A percentile compares a stretch with the other conserved stretches of the same genome.
phyloP scores from a whole-genome alignment of 805 yeast genomes.

The Clavispora vitiphila region DNA sequence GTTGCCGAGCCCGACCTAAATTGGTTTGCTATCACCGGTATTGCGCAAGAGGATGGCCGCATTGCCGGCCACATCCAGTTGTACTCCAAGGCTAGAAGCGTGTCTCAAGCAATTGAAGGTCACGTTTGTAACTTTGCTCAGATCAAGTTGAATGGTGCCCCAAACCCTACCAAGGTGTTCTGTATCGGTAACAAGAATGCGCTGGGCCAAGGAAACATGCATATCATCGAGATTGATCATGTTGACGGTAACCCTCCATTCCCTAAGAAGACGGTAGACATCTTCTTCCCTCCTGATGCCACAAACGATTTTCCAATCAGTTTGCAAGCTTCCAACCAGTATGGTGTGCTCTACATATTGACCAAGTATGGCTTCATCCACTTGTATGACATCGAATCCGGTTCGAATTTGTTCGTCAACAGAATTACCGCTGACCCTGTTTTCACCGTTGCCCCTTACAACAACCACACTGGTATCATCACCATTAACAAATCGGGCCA shows the following conservation, averaged over 20 bases:
- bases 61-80: conserved; percentile 96
- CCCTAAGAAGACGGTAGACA: conserved; percentile 84
- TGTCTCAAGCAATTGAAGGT: conserved; percentile 96
- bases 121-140: conserved; percentile 90
- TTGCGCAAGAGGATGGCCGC: conserved; percentile 88
- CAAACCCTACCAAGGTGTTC: conserved; percentile 75
- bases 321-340: conserved; percentile 76
- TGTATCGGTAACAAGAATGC: conserved; percentile 88
- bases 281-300: conserved; percentile 96
- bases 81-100: conserved; percentile 79
- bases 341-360: conserved; percentile 81
- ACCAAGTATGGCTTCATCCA: conserved; percentile 97
- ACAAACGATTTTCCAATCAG: conserved; percentile 94
- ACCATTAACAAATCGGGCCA: conserved; percentile 95
- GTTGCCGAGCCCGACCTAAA: conserved; percentile 72
- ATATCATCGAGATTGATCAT: conserved; percentile 94
- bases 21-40: conserved; percentile 96
- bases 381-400: conserved; percentile 89
- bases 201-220: conserved; percentile 67
- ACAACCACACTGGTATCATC: conserved; percentile 74
- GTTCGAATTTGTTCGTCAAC: conserved; percentile 88
- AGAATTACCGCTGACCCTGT: conserved; percentile 95
- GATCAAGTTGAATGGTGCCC: conserved; percentile 67
- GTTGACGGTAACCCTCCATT: conserved; percentile 78
- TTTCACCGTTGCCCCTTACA: conserved; percentile 77